Conservation (phyloP, 139 green algal species). For the Chlamydomonas schloesseri region DNA sequence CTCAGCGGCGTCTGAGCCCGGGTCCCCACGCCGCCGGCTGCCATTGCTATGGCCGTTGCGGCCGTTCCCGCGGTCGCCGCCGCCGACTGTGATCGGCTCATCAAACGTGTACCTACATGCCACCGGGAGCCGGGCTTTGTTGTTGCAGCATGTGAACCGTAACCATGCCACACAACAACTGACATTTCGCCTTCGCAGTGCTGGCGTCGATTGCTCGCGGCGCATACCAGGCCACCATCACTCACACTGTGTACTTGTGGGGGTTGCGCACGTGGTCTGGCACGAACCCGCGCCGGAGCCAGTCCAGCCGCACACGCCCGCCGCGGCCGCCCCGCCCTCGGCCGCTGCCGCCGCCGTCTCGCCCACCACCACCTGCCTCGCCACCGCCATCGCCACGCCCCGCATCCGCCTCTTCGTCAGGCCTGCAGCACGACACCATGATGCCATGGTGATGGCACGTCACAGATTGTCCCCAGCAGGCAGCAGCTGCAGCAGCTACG, state of each 20-base stretch:
- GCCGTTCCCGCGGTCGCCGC: neutral
- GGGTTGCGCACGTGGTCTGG: constrained; percentile 54
- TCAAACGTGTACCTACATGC: neutral
- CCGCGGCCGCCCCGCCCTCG: neutral
- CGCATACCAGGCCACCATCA: constrained; percentile 40
- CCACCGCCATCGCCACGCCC: neutral
- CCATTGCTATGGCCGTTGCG: neutral
- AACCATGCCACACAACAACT: no score
- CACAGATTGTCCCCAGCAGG: no score
- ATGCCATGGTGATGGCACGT: no score
- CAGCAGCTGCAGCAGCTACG: no score
- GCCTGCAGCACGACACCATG: no score
- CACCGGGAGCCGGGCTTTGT: neutral
- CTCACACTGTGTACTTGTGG: constrained; percentile 54
- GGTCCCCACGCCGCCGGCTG: neutral
- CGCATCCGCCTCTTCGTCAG: neutral
- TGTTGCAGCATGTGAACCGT: no score
- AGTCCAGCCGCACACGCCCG: constrained; percentile 6
- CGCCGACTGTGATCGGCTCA: neutral
- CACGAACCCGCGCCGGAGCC: constrained; percentile 36
- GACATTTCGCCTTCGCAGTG: no score
- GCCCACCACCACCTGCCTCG: neutral
- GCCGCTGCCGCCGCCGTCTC: constrained; percentile 4
- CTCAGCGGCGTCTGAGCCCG: neutral
- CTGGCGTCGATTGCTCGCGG: no score